phyloP scores from a whole-genome alignment of 257 asterid genomes.

The Primulina eburnea region DNA sequence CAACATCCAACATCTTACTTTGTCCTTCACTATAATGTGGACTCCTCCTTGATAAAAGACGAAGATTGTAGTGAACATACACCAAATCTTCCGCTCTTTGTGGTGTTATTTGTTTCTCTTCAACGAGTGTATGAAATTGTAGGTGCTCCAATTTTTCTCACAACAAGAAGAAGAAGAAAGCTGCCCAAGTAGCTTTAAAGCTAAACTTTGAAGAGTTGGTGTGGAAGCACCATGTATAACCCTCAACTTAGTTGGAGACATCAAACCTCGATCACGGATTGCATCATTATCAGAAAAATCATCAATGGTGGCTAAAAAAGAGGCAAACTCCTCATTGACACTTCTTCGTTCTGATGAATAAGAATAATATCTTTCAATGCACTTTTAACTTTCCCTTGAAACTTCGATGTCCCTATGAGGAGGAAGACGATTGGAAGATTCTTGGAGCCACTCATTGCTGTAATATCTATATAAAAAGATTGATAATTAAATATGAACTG shows the following conservation, averaged over 20 bases:
- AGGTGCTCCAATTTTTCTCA: not conserved
- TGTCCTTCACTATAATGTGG: too few relatives aligned
- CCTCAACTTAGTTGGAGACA: not conserved
- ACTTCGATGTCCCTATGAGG: not conserved
- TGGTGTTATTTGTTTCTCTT: not conserved
- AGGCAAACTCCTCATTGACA: not conserved
- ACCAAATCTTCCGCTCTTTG: not conserved
- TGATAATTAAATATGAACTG: too few relatives aligned
- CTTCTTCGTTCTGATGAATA: not conserved
- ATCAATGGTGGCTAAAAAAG: not conserved
- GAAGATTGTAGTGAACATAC: not conserved
- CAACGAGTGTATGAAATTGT: not conserved
- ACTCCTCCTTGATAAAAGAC: not conserved
- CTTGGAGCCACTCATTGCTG: not conserved
- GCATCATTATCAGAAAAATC: not conserved
- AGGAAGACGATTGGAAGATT: not conserved
- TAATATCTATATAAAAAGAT: too few relatives aligned
- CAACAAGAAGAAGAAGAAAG: not conserved
- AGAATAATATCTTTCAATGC: not conserved
- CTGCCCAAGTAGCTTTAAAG: not conserved
- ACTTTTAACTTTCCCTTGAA: not conserved
- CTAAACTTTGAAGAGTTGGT: not conserved
- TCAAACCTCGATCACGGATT: not conserved
- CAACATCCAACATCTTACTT: too few relatives aligned
- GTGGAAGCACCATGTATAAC: not conserved